These are phyloP conservation scores for Spathaspora jeffriesii DNA, from an alignment of 1,139 yeast species.

Conservation along the genomic window DNA sequence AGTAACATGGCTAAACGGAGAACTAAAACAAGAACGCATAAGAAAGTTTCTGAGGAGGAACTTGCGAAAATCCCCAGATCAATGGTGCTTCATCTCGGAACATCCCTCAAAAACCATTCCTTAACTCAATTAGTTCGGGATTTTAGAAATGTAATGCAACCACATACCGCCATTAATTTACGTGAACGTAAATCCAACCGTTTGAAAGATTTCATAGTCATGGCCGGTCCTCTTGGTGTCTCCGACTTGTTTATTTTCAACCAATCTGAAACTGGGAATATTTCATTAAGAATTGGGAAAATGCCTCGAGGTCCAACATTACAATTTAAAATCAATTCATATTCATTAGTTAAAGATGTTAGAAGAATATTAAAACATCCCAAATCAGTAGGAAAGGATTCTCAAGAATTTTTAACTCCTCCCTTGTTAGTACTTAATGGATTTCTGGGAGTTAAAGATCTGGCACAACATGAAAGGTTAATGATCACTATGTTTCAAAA, in stretches of 20 bases:
- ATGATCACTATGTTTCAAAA: constrained; percentile 91
- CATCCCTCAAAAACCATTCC: constrained; percentile 77
- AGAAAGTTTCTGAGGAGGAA: constrained; percentile 63
- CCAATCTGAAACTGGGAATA: constrained; percentile 78
- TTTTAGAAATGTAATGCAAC: constrained; percentile 90
- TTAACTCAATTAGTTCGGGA: constrained; percentile 84
- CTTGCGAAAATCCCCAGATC: constrained; percentile 80
- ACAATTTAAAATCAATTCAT: constrained; percentile 74
- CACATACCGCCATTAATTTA: constrained; percentile 90
- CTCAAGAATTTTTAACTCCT: constrained; percentile 68
- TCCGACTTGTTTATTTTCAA: constrained; percentile 86
- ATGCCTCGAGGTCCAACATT: constrained; percentile 96
- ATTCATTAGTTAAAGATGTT: constrained; percentile 87
- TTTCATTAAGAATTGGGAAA: constrained; percentile 80
- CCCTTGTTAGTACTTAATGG: constrained; percentile 94
- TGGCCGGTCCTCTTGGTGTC: constrained; percentile 98
- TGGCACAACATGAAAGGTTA: constrained; percentile 72
- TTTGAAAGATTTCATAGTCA: constrained; percentile 86
- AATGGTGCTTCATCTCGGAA: constrained; percentile 89
- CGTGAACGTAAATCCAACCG: constrained; percentile 86
- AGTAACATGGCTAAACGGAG: constrained; percentile 46
- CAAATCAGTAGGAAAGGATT: constrained; percentile 63
- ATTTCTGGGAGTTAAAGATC: constrained; percentile 56
- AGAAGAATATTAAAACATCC: constrained; percentile 66
- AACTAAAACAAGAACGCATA: constrained; percentile 86